Conservation (phyloP, 2,329 filamentous ascomycete genomes). For the Paracoccidioides lutzii region DNA sequence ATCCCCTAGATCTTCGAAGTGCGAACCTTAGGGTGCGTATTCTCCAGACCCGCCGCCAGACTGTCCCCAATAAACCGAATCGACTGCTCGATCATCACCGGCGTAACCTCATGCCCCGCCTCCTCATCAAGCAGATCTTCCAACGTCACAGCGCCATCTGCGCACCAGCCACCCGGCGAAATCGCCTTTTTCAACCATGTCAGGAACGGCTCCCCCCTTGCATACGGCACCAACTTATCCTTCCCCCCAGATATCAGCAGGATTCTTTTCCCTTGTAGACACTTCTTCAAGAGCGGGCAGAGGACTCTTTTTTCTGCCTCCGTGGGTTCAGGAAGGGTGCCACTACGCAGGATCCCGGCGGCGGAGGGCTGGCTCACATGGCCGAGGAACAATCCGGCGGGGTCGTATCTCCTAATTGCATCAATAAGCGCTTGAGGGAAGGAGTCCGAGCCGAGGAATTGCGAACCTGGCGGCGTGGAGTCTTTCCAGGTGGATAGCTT, state of each 20-base stretch:
- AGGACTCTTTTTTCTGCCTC: constrained; percentile 33
- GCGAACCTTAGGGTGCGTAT: not conserved
- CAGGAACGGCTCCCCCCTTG: constrained; percentile 43
- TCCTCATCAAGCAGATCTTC: constrained; percentile 45
- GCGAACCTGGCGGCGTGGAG: constrained; percentile 41
- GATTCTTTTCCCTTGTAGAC: constrained; percentile 40
- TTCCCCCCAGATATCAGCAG: constrained; percentile 41
- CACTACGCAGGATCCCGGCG: constrained; percentile 18
- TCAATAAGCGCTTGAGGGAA: constrained; percentile 59
- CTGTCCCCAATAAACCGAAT: constrained; percentile 40
- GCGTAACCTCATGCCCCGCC: constrained; percentile 47
- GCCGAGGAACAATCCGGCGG: constrained; percentile 59
- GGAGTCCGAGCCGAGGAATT: constrained; percentile 63
- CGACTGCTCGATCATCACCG: constrained; percentile 43
- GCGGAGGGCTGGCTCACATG: constrained; percentile 20
- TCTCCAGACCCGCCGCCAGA: constrained; percentile 19
- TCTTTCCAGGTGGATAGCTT: constrained; percentile 50
- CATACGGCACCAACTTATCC: constrained; percentile 51
- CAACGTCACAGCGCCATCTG: constrained; percentile 39
- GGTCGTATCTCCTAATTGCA: constrained; percentile 55
- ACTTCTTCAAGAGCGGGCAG: constrained; percentile 29
- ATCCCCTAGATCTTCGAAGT: constrained; percentile 1
- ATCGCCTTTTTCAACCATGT: constrained; percentile 40
- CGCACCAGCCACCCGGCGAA: constrained; percentile 33
- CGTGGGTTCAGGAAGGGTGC: constrained; percentile 24